A percentile compares a stretch with the other conserved stretches of the same genome.
Conservation (phyloP, 202 grass and related monocot genomes). For the Schoenoplectus tabernaemontani region DNA sequence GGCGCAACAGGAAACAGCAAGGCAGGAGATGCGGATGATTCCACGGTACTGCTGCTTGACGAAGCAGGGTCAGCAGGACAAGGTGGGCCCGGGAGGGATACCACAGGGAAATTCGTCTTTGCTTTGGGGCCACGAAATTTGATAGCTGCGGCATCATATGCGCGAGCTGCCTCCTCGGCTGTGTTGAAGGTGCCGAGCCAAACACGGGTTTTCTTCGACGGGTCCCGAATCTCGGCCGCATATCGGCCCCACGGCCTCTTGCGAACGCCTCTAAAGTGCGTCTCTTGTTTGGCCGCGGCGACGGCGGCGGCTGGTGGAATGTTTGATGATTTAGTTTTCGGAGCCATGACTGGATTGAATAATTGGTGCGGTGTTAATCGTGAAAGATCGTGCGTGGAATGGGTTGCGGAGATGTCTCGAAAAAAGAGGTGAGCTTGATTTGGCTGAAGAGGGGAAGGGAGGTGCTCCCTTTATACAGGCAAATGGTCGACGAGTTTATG, state of each 20-base stretch:
- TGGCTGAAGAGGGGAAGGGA: neutral
- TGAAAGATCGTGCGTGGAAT: neutral
- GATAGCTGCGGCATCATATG: slow-evolving; percentile 78
- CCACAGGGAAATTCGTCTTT: slow-evolving; percentile 68
- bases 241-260: slow-evolving; percentile 79
- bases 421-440: neutral
- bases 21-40: slow-evolving; percentile 32
- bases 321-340: slow-evolving; percentile 25
- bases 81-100: neutral
- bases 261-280: slow-evolving; percentile 62
- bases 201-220: slow-evolving; percentile 55
- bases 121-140: slow-evolving; percentile 74
- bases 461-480: neutral
- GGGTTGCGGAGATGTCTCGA: neutral
- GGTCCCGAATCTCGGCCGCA: slow-evolving; percentile 84
- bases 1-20: neutral
- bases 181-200: slow-evolving; percentile 99
- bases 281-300: slow-evolving; percentile 25
- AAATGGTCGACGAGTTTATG: too few species aligned
- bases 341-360: slow-evolving; percentile 35
- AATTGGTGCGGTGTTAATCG: too few species aligned
- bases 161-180: slow-evolving; percentile 71
- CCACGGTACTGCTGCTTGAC: slow-evolving; percentile 63
- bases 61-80: slow-evolving; percentile 20
- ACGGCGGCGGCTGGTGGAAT: neutral